phyloP scores from a whole-genome alignment of 129 eudicot species.

The Saposhnikovia divaricata region DNA sequence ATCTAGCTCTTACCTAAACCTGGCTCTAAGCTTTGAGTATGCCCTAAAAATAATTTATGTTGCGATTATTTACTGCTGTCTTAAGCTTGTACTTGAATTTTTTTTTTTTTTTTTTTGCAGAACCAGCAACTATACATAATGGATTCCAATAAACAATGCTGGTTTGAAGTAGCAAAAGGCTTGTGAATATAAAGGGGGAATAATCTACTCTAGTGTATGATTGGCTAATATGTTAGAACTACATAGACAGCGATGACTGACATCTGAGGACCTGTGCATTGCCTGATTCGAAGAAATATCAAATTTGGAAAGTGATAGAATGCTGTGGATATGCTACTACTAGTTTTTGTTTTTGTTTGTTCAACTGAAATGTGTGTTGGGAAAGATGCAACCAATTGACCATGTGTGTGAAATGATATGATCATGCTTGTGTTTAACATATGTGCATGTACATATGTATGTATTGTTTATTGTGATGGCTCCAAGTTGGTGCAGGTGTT shows the following conservation, averaged over 20 bases:
- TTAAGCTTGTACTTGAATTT: not conserved
- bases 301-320: not conserved
- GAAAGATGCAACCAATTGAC: constrained; percentile 6
- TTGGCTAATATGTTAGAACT: constrained; percentile 15
- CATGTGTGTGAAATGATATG: constrained; percentile 5
- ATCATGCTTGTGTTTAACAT: constrained; percentile 12
- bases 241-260: constrained; percentile 15
- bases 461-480: constrained; percentile 9
- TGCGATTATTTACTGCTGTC: too few species aligned
- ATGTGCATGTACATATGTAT: constrained; percentile 7
- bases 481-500: constrained; percentile 6
- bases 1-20: not conserved
- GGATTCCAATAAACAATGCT: constrained; percentile 12
- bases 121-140: constrained; percentile 13
- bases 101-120: not conserved
- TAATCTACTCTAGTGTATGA: constrained; percentile 19
- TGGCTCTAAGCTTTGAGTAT: not conserved
- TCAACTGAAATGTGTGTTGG: not conserved
- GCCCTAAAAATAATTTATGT: not conserved
- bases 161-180: constrained; percentile 25
- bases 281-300: constrained; percentile 7
- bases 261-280: constrained; percentile 13
- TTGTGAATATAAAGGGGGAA: constrained; percentile 21
- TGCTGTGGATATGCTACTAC: constrained; percentile 14
- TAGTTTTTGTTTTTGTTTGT: constrained; percentile 1